Conservation (phyloP, 2,329 filamentous ascomycete genomes). For the Cladophialophora yegresii region DNA sequence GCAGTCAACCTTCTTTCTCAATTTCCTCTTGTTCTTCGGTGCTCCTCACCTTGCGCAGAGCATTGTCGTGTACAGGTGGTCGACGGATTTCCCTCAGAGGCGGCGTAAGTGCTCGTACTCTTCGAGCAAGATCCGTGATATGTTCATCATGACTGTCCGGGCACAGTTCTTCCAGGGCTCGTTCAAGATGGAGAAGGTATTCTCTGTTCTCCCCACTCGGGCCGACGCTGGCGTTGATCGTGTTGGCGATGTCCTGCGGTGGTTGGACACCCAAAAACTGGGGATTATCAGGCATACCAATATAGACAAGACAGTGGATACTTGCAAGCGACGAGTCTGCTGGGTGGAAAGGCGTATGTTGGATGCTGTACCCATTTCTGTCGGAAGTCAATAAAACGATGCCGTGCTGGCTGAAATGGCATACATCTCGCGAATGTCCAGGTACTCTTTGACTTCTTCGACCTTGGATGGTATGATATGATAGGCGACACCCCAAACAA, state of each 20-base stretch:
- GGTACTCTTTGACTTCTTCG: conserved; percentile 79
- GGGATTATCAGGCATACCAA: conserved; percentile 87
- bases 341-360: conserved; percentile 81
- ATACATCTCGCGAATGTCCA: conserved; percentile 87
- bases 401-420: not conserved
- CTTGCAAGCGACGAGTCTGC: conserved; percentile 43
- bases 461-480: conserved; percentile 74
- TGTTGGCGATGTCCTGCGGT: conserved; percentile 48
- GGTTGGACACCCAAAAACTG: conserved; percentile 74
- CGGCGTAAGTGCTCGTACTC: conserved; percentile 63
- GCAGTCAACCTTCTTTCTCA: conserved; percentile 45
- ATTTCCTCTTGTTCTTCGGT: conserved; percentile 64
- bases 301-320: conserved; percentile 75
- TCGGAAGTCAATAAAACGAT: conserved; percentile 12
- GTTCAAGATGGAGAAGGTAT: conserved; percentile 80
- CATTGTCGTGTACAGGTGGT: conserved; percentile 36
- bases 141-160: conserved; percentile 79
- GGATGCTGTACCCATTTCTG: conserved; percentile 86
- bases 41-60: conserved; percentile 52
- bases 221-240: conserved; percentile 75
- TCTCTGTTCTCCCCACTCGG: conserved; percentile 89
- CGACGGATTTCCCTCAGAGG: conserved; percentile 16
- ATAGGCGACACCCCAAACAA: conserved; percentile 92
- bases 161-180: conserved; percentile 70
- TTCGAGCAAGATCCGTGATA: conserved; percentile 74